Conservation (phyloP, 1,139 yeast species). For the Hemisphaericaspora subhashii region DNA sequence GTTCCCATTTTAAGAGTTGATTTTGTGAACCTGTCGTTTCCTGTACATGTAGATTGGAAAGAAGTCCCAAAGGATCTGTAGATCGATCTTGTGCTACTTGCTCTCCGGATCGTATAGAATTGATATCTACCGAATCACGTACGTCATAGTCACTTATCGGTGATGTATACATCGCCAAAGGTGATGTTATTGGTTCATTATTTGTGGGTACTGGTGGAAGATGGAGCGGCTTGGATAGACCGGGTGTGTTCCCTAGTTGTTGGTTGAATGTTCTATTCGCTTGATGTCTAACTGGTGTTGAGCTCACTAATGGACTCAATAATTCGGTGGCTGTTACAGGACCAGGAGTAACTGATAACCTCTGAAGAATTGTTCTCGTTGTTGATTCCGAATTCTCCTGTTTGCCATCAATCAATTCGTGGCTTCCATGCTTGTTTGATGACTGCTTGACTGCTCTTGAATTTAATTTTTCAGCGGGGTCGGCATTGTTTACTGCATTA, state of each 20-base stretch:
- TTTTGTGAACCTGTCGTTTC: not conserved
- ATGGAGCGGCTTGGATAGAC: not conserved
- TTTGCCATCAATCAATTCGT: too few species aligned
- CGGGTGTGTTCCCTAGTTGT: not conserved
- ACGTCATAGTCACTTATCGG: not conserved
- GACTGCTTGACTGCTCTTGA: too few species aligned
- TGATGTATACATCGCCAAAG: slow-evolving; percentile 12
- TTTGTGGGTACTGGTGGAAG: slow-evolving; percentile 3
- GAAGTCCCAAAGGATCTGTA: not conserved
- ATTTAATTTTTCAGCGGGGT: too few species aligned
- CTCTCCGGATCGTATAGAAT: not conserved
- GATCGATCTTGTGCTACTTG: not conserved
- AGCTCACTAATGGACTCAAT: not conserved
- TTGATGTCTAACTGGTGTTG: not conserved
- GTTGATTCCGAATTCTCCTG: too few species aligned
- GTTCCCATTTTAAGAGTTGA: slow-evolving; percentile 8
- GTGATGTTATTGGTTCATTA: slow-evolving; percentile 11
- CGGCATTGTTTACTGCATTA: too few species aligned
- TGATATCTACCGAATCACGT: not conserved
- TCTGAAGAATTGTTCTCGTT: not conserved
- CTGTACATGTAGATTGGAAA: not conserved
- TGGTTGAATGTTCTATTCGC: not conserved
- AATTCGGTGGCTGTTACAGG: not conserved
- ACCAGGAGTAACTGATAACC: not conserved
- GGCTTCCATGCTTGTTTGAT: too few species aligned